Conservation (phyloP, 352 stramenopile species). For the Pythium scleroteichum region DNA sequence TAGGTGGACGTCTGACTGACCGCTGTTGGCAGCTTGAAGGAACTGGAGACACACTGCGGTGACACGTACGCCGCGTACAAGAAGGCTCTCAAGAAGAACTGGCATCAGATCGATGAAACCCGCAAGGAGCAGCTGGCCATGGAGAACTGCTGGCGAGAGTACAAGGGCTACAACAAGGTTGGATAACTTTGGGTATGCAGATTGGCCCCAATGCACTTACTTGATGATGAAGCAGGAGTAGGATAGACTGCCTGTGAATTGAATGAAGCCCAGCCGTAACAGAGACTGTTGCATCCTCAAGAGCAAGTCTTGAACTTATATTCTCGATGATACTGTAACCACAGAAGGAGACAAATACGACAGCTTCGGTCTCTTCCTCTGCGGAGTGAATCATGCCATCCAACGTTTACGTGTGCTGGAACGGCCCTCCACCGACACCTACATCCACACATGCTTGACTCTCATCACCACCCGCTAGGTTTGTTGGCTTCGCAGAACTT, state of each 20-base stretch:
- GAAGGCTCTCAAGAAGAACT: constrained; percentile 88
- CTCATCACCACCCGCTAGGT: constrained; percentile 39
- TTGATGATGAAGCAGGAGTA: constrained; percentile 28
- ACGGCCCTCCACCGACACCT: constrained; percentile 78
- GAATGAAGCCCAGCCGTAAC: constrained; percentile 13
- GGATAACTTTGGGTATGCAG: too few species aligned
- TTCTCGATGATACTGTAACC: constrained; percentile 30
- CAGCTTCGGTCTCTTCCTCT: neutral
- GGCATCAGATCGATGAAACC: constrained; percentile 83
- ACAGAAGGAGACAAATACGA: constrained; percentile 5
- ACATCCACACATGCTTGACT: constrained; percentile 61
- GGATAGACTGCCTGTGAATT: constrained; percentile 31
- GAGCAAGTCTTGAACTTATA: constrained; percentile 31
- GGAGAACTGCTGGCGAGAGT: constrained; percentile 83
- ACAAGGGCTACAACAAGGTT: constrained; percentile 60
- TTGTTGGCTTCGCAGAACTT: constrained; percentile 27
- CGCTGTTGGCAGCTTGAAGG: constrained; percentile 50
- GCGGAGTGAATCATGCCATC: neutral
- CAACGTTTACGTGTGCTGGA: constrained; percentile 29
- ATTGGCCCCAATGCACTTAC: too few species aligned
- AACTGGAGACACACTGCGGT: constrained; percentile 82
- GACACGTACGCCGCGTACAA: constrained; percentile 88
- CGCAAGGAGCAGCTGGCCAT: constrained; percentile 86
- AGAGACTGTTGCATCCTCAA: constrained; percentile 2
- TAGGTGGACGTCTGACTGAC: neutral